A percentile compares a stretch with the other conserved stretches of the same genome.
phyloP scores from a whole-genome alignment of 2,329 filamentous ascomycete species.

The Sphaerulina populicola region DNA sequence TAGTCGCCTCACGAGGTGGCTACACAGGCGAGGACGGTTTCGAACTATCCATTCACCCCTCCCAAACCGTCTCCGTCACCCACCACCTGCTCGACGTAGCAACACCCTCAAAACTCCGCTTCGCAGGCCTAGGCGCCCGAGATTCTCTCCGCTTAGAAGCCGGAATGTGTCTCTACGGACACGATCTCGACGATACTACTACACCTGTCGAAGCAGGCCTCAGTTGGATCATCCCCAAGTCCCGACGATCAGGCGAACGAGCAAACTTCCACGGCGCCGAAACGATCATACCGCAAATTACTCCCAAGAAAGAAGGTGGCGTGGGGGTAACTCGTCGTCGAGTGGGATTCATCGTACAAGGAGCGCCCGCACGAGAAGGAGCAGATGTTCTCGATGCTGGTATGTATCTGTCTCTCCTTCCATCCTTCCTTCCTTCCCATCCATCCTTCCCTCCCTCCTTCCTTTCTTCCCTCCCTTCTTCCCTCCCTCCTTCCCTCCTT shows the following conservation, averaged over 20 bases:
- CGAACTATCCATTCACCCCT: constrained; percentile 75
- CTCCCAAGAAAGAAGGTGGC: constrained; percentile 27
- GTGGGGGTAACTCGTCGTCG: constrained; percentile 61
- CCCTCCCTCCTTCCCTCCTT: too few relatives aligned
- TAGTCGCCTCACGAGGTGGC: constrained; percentile 78
- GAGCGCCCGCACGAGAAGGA: constrained; percentile 82
- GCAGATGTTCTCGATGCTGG: constrained; percentile 60
- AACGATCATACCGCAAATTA: constrained; percentile 67
- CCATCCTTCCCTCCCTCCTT: too few relatives aligned
- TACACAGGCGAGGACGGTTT: constrained; percentile 99
- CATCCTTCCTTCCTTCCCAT: too few relatives aligned
- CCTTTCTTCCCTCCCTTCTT: too few relatives aligned
- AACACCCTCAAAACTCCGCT: constrained; percentile 55
- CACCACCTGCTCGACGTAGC: constrained; percentile 58
- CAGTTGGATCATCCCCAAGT: constrained; percentile 77
- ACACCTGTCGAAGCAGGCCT: constrained; percentile 60
- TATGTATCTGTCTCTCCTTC: background rate
- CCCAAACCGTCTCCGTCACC: constrained; percentile 57
- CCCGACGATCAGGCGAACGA: constrained; percentile 50
- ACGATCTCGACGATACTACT: constrained; percentile 76
- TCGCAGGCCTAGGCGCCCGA: constrained; percentile 81
- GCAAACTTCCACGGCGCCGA: constrained; percentile 81
- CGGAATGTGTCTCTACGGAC: constrained; percentile 99
- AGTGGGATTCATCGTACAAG: constrained; percentile 73
- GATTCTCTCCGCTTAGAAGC: constrained; percentile 91